phyloP scores from a whole-genome alignment of 1,139 yeast genomes.

The Meyerozyma elateridarum region DNA sequence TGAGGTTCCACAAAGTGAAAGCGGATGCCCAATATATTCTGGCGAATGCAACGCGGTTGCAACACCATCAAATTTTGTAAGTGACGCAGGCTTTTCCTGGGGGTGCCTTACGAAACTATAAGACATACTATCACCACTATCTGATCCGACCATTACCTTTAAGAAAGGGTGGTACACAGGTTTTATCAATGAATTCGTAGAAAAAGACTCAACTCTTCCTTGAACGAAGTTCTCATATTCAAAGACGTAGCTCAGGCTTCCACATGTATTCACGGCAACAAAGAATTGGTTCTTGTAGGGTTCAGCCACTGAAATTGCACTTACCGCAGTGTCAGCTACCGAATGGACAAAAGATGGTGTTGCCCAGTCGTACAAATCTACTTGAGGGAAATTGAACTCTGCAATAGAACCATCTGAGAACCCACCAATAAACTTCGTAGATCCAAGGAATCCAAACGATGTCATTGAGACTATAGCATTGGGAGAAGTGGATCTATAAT shows the following conservation, averaged over 20 bases:
- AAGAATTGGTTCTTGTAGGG: constrained; percentile 24
- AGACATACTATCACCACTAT: constrained; percentile 27
- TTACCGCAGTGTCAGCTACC: constrained; percentile 48
- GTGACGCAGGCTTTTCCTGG: constrained; percentile 29
- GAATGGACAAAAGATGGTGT: constrained; percentile 48
- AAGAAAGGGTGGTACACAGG: constrained; percentile 28
- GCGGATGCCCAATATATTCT: constrained; percentile 51
- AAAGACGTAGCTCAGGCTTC: constrained; percentile 40
- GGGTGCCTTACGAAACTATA: constrained; percentile 29
- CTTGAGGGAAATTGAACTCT: constrained; percentile 47
- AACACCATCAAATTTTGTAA: constrained; percentile 29
- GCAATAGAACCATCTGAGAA: constrained; percentile 62
- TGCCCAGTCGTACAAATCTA: constrained; percentile 8
- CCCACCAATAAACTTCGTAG: constrained; percentile 54
- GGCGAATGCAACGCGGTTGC: constrained; percentile 27
- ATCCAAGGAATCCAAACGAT: constrained; percentile 51
- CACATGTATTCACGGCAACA: constrained; percentile 42
- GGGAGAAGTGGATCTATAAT: constrained; percentile 9
- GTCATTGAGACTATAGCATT: constrained; percentile 31
- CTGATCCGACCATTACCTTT: constrained; percentile 22
- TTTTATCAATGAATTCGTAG: constrained; percentile 18
- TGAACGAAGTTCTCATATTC: constrained; percentile 38
- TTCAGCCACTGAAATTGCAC: constrained; percentile 38
- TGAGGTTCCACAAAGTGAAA: constrained; percentile 55
- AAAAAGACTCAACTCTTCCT: constrained; percentile 24